Conservation (phyloP, 345 rosid genomes). For the Bruguiera parviflora region DNA sequence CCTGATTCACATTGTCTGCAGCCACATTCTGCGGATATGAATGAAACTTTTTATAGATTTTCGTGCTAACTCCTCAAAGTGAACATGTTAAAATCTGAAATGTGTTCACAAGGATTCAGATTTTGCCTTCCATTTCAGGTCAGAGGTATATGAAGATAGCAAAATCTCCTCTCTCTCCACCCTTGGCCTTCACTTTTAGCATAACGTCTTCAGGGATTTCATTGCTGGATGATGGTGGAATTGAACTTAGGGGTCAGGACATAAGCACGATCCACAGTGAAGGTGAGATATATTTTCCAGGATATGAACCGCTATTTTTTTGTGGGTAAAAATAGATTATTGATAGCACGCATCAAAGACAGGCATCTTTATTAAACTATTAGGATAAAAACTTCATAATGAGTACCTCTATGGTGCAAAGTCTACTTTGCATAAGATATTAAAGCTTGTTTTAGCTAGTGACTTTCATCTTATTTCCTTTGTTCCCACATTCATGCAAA, state of each 20-base stretch:
- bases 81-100: background rate
- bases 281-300: constrained; percentile 29
- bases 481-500: background rate
- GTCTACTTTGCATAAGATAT: too few relatives aligned
- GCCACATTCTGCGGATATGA: background rate
- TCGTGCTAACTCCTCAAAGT: too few relatives aligned
- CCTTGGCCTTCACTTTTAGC: constrained; percentile 67
- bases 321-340: too few relatives aligned
- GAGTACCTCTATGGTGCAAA: background rate
- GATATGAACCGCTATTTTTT: too few relatives aligned
- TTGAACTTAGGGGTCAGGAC: constrained; percentile 55
- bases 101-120: background rate
- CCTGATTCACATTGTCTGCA: background rate
- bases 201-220: constrained; percentile 64
- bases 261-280: constrained; percentile 50
- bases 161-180: constrained; percentile 78
- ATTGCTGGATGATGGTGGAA: constrained; percentile 54
- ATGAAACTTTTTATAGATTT: background rate
- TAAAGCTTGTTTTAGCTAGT: background rate
- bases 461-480: background rate
- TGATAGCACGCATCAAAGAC: too few relatives aligned
- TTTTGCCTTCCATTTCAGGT: constrained; percentile 42
- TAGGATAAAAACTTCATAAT: background rate
- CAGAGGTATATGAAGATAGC: constrained; percentile 73
- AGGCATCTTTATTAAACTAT: too few relatives aligned